Conservation (phyloP, 495 filamentous ascomycete species). For the Pseudoneurospora amorphoporcata region DNA sequence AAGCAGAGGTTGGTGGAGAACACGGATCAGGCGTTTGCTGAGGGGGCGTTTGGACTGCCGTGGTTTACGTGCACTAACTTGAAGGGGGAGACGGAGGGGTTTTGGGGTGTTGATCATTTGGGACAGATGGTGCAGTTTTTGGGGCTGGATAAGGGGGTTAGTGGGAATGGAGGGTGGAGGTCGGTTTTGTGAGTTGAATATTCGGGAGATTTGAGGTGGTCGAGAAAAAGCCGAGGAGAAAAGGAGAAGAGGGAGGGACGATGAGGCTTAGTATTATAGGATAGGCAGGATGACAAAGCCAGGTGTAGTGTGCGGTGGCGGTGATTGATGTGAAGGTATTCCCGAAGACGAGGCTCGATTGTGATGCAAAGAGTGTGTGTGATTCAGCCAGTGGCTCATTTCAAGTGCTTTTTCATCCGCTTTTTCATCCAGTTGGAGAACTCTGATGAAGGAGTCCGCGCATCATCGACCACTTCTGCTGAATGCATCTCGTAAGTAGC, state of each 20-base stretch:
- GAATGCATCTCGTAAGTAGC: neutral
- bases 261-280: neutral
- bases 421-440: neutral
- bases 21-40: slow-evolving; percentile 46
- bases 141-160: slow-evolving; percentile 34
- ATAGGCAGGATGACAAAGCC: neutral
- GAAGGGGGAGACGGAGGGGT: slow-evolving; percentile 49
- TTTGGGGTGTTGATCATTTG: slow-evolving; percentile 63
- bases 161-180: slow-evolving; percentile 32
- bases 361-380: neutral
- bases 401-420: neutral
- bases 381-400: neutral
- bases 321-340: neutral
- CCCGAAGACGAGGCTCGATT: neutral
- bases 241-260: neutral
- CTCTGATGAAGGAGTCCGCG: neutral
- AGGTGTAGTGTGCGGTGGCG: neutral
- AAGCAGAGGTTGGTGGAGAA: slow-evolving; percentile 45
- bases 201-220: neutral
- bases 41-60: slow-evolving; percentile 62
- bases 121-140: slow-evolving; percentile 54
- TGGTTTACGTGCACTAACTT: slow-evolving; percentile 58
- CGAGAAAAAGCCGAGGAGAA: neutral
- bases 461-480: neutral
- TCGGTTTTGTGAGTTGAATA: slow-evolving; percentile 34